Conservation (phyloP, 768 basidiomycete species). For the Hygrocybe punicea region DNA sequence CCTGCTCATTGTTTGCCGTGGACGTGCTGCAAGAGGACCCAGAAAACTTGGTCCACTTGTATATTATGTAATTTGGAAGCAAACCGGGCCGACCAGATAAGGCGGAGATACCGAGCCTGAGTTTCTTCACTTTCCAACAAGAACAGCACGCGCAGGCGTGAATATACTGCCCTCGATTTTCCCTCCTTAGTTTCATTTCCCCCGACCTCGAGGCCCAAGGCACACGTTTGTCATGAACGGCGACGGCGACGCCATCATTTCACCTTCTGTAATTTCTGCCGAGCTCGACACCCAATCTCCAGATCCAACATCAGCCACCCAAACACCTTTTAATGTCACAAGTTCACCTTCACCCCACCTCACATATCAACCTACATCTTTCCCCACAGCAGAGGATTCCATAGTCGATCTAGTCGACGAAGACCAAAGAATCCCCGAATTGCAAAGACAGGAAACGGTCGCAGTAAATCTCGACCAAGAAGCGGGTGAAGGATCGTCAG, state of each 20-base stretch:
- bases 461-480: not conserved
- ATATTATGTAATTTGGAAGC: not conserved
- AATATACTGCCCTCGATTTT: conserved; percentile 1
- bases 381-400: not conserved
- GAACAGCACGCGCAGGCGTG: conserved; percentile 1
- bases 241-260: conserved; percentile 30
- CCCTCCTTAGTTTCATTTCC: conserved; percentile 1
- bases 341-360: conserved; percentile 6
- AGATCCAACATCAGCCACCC: conserved; percentile 12
- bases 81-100: not conserved
- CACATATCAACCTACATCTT: not conserved
- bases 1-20: conserved; percentile 36
- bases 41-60: not conserved
- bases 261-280: conserved; percentile 32
- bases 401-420: not conserved
- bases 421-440: conserved; percentile 1
- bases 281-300: conserved; percentile 16
- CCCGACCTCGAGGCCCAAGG: conserved; percentile 12
- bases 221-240: conserved; percentile 44
- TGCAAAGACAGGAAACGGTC: conserved; percentile 20
- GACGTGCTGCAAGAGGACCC: not conserved
- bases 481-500: conserved; percentile 29
- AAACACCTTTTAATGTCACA: conserved; percentile 7
- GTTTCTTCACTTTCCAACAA: not conserved
- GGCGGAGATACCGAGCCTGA: not conserved